Base-by-base conservation (phyloP, 257 asterid species). In the Agastache rugosa region DNA sequence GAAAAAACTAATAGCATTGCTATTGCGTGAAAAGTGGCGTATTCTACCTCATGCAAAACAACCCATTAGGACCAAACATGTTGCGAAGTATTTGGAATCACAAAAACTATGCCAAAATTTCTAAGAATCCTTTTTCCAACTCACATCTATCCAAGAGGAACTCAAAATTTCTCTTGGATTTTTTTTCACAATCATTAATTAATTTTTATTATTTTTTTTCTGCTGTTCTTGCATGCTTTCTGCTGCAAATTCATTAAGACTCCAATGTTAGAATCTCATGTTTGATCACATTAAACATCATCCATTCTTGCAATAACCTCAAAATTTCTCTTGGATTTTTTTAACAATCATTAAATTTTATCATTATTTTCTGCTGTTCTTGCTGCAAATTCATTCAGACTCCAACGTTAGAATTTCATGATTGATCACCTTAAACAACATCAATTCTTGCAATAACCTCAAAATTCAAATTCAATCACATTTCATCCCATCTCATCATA, bases 91-190 rank as follows among this genome's bases (percentile, higher is more conserved):
- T 62, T 65, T 34, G 56, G 61, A 75, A 60, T 54, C 51, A 72
- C 67, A 75, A 51, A 47, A 69, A 61, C 73, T 51, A 14, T 63
- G 51, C 76, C 7, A 53, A 67, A 48, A 29, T 17, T 6, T 15
- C 11, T 16, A 37, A 41, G 12, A 31, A 11, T 53, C 65, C 53
- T 34, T 68, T 68, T 42, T 56, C 53, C 4, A 41, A 69, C 66
- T 74, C 53, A 61, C 73, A 74, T 75, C 78, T 79, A 79, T 83
- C 80, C 82, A 80, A 79, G 78, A 41, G 75, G 68, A 72, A n/a
- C 60, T 25, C 22, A 69, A 14, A 48, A 34, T 67, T 44, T 73
- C 73, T 74, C 75, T 77, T 79, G 80, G 82, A 83, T 74, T 67
- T 56, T 16, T 64, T n/a, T 0, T 31, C 68, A 54, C 25, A 63